Evolutionary conservation across 2,329 filamentous ascomycete species (phyloP).

Genomic region (Sarocladiaceae sp.): DNA sequence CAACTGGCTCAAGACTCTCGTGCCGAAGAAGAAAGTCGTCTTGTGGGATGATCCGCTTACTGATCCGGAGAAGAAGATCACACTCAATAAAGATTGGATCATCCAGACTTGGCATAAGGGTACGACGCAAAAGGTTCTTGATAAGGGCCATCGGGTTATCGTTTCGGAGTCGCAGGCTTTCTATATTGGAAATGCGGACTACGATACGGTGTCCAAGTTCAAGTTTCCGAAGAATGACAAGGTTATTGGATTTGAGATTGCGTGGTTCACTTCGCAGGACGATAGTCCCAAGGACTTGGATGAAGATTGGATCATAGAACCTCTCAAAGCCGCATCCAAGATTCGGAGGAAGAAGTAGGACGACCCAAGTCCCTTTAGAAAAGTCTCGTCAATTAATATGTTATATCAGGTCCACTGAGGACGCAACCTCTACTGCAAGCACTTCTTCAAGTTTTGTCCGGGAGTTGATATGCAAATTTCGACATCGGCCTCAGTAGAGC

Average conservation of each 20-base stretch:
- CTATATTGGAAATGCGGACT: slow-evolving; percentile 4
- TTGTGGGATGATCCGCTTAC: slow-evolving; percentile 4
- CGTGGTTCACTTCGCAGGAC: slow-evolving; percentile 7
- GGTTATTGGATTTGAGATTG: slow-evolving; percentile 2
- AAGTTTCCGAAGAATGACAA: neutral
- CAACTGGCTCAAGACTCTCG: slow-evolving; percentile 5
- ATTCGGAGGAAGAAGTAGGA: slow-evolving; percentile 9
- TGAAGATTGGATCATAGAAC: slow-evolving; percentile 1
- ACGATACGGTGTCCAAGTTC: slow-evolving; percentile 3
- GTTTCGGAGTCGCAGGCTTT: slow-evolving; percentile 5
- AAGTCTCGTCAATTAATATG: no score
- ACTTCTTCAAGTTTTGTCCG: no score
- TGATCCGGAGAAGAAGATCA: slow-evolving; percentile 6
- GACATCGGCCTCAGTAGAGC: neutral
- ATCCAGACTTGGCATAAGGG: slow-evolving; percentile 7
- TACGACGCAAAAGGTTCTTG: neutral
- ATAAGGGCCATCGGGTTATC: slow-evolving; percentile 5
- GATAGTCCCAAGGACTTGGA: slow-evolving; percentile 6
- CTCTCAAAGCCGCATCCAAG: slow-evolving; percentile 5
- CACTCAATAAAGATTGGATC: slow-evolving; percentile 7
- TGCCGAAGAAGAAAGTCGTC: neutral
- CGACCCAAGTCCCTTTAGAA: no score
- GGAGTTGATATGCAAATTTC: no score
- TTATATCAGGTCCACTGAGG: no score
- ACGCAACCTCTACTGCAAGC: no score